Base-by-base conservation (phyloP, 1,139 yeast genomes). In the Yamadazyma buinensis region DNA sequence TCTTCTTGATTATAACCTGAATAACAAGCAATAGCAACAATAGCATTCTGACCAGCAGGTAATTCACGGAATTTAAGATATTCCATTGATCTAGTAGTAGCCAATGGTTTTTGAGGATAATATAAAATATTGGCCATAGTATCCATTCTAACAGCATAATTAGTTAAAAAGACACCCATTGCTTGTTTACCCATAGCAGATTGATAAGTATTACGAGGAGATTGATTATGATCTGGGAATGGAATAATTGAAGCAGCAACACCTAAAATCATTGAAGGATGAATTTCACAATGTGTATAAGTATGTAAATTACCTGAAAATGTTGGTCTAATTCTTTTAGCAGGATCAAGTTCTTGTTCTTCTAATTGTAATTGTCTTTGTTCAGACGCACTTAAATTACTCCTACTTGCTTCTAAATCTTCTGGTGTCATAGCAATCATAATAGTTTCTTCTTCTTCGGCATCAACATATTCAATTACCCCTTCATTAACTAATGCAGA, bases 141-240 rank as follows among this genome's bases (percentile, higher is more conserved):
- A 64, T 92, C 99, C 98, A 92, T 92, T 68, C 99, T 86, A 34
- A 90, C 96, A 37, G 84, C 77, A 59, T 92, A 94, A 56, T 92
- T 92, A 5, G 98, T 92, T 54, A 92, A 74, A 62, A 87, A 90
- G n/a, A 94, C 98, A 57, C 99, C 99, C 98, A 92, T 92, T 40
- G 99, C 99, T 68, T 92, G 99, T 64, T 92, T 92, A 79, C 98
- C 98, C 98, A 92, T 92, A 45, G 98, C 98, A 57, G 96, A 88
- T 69, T 92, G 98, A 65, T 92, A 92, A 6, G 98, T 92, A 61
- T 92, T 92, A 80, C 98, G 95, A 40, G 98, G 98, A 39, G 97
- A 90, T 72, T 92, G 99, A 62, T 92, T 92, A 64, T 92, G 99
- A 66, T 92, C 98, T 12, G 99, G 99, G 85, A 92, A 92, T 18